Evolutionary conservation across 1,139 yeast genomes (phyloP).

Genomic region (Magnusiomyces fungicola): DNA sequence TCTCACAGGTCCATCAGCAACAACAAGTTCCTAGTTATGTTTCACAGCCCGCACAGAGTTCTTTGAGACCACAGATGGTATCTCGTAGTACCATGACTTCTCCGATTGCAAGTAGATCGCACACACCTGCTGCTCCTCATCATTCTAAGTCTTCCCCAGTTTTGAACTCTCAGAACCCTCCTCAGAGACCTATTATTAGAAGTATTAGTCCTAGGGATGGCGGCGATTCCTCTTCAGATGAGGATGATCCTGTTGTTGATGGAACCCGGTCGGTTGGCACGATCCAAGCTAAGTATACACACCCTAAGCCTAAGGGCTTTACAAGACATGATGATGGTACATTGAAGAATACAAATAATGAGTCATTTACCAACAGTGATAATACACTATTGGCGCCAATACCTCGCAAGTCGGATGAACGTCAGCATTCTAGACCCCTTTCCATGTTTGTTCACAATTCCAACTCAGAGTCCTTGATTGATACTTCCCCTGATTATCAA

Average conservation of each 20-base stretch:
- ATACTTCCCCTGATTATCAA: conserved; percentile 1
- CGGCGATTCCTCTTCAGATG: conserved; percentile 10
- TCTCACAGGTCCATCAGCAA: background rate
- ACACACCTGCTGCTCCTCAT: conserved; percentile 8
- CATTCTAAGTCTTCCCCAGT: background rate
- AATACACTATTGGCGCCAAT: too few species aligned
- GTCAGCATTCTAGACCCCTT: conserved; percentile 11
- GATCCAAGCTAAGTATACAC: background rate
- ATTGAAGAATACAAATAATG: too few species aligned
- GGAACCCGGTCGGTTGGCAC: conserved; percentile 2
- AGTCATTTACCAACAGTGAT: too few species aligned
- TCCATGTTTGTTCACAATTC: conserved; percentile 8
- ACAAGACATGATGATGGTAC: background rate
- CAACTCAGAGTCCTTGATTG: conserved; percentile 9
- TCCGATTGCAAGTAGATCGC: conserved; percentile 13
- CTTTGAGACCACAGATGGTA: conserved; percentile 1
- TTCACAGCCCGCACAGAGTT: background rate
- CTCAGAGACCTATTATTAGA: background rate
- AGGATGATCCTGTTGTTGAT: conserved; percentile 8
- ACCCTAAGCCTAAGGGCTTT: background rate
- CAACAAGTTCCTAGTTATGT: background rate
- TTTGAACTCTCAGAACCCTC: background rate
- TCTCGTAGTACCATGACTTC: conserved; percentile 9
- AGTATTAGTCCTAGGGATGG: conserved; percentile 1
- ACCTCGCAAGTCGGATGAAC: conserved; percentile 5